Base-by-base conservation (phyloP, 768 basidiomycete species). In the Boletellus ananiceps region DNA sequence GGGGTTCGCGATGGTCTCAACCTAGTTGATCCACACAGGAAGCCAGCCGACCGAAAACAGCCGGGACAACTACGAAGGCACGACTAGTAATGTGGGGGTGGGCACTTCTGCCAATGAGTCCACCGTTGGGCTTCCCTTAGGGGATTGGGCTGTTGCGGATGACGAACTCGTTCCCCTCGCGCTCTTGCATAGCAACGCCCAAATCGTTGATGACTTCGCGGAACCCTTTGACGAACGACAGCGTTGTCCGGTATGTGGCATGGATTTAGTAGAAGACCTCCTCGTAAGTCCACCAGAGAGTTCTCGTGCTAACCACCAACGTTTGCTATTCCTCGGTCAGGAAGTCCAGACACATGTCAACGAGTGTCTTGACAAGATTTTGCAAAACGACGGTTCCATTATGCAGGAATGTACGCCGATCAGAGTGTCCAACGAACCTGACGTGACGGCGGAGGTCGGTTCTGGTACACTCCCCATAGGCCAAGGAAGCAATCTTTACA, bases 61-160 rank as follows among this genome's bases (percentile, higher is more conserved):
- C 41, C 50, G 18, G 47, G 18, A 15, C 8, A 7, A 36, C 33
- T 8, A 15, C 8, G 25, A 53, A 43, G 27, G 19, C 9, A 13
- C 19, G 8, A 34, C 40, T 15, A 12, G 21, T 25, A 15, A 11
- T 9, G 29, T 14, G 15, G 13, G n/a, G 18, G 36, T 13, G 11
- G 32, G 21, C 8, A 16, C 29, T 25, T 40, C 38, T 15, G 21
- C 4, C 15, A 19, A 33, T 18, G 43, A 39, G 6, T 13, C 37
- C 6, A 5, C n/a, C 18, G 25, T 37, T 15, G 57, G 49, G 12
- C 65, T 66, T 47, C 34, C 61, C 21, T 71, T 71, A 15, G 76
- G 77, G 29, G 81, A 82, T 7, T 90, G 88, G 88, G 79, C 72
- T 37, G 81, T 71, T 58, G 86, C 80, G 11, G 88, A 91, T 56